Evolutionary conservation across 2,329 filamentous ascomycete genomes (phyloP).

Genomic region (Ophiostoma tasmaniense): DNA sequence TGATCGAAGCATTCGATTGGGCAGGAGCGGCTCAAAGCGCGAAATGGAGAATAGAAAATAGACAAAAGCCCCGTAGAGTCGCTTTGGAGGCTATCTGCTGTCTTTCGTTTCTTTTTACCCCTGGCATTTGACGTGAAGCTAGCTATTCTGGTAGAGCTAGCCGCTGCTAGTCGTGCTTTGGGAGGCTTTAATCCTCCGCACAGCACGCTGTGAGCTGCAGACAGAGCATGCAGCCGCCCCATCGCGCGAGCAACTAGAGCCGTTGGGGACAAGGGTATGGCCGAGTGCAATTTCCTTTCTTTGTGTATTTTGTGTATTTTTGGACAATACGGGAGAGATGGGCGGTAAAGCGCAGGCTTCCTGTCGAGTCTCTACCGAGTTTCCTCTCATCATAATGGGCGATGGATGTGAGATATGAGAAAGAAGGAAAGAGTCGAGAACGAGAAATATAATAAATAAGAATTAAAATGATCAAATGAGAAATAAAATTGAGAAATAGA

Average conservation of each 20-base stretch:
- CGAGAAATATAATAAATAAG: neutral
- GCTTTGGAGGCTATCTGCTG: neutral
- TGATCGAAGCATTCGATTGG: neutral
- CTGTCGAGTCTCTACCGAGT: neutral
- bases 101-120: neutral
- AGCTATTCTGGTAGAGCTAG: neutral
- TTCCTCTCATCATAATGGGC: no score
- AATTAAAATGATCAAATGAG: neutral
- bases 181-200: slow-evolving; percentile 2
- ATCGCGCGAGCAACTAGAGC: slow-evolving; percentile 3
- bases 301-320: neutral
- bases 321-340: neutral
- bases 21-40: neutral
- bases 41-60: neutral
- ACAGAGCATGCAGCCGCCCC: neutral
- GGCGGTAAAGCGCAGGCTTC: neutral
- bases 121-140: neutral
- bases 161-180: neutral
- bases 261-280: slow-evolving; percentile 12
- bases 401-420: neutral
- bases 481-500: neutral
- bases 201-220: neutral
- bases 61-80: neutral
- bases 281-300: slow-evolving; percentile 16
- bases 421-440: neutral